Percentiles rank a stretch among this genome's conserved stretches.
These are phyloP conservation scores for Jacaranda mimosifolia DNA, from an alignment of 257 asterid species.

Conservation along the genomic window DNA sequence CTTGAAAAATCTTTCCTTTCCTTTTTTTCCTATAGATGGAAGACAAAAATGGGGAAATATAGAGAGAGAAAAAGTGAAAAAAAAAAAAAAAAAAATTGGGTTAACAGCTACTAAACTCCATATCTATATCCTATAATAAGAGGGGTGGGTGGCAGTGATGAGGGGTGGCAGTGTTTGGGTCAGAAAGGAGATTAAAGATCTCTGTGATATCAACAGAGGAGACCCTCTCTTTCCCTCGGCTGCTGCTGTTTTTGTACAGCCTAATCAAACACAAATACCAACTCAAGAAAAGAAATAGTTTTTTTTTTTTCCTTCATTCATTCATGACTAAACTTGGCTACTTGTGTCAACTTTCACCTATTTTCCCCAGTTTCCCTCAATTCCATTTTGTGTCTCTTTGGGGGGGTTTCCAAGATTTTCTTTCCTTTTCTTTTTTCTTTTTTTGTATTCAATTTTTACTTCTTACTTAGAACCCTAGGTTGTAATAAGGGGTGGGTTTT, in stretches of 20 bases:
- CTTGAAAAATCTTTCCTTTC: too few species aligned
- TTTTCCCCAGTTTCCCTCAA: neutral
- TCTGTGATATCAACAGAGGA: too few species aligned
- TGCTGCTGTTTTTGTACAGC: constrained; percentile 59
- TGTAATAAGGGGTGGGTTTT: neutral
- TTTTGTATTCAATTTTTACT: neutral
- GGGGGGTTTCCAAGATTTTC: constrained; percentile 36
- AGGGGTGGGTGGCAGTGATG: constrained; percentile 61
- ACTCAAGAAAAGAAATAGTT: constrained; percentile 27
- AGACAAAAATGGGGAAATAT: too few species aligned
- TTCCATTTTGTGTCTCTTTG: constrained; percentile 36
- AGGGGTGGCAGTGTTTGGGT: constrained; percentile 84
- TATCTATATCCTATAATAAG: constrained; percentile 36
- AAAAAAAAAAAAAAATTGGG: too few species aligned
- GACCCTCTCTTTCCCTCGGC: too few species aligned
- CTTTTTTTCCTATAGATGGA: too few species aligned
- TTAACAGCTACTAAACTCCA: too few species aligned
- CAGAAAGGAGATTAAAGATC: constrained; percentile 77
- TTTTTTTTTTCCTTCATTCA: neutral
- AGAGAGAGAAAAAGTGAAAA: too few species aligned
- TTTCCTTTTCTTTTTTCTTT: neutral
- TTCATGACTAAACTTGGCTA: constrained; percentile 16
- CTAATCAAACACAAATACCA: constrained; percentile 49
- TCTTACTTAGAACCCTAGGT: constrained; percentile 32
- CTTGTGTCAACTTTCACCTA: constrained; percentile 22